phyloP scores from a whole-genome alignment of 805 yeast genomes.

The Yarrowia osloensis region DNA sequence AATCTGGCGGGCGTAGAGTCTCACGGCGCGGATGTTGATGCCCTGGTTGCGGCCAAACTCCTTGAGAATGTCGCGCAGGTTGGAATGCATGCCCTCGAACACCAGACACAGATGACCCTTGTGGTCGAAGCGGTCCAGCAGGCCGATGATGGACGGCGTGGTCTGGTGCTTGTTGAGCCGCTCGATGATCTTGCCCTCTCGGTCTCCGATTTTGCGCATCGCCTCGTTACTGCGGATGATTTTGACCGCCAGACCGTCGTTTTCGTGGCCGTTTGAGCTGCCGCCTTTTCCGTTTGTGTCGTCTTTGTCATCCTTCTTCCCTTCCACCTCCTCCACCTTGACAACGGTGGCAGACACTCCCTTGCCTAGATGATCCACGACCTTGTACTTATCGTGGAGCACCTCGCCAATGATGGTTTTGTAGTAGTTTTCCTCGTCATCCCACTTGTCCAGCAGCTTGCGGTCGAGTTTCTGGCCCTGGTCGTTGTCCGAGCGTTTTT shows the following conservation, averaged over 20 bases:
- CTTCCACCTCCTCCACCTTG: slow-evolving; percentile 32
- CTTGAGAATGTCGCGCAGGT: slow-evolving; percentile 70
- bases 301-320: background rate
- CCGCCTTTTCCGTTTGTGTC: background rate
- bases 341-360: slow-evolving; percentile 45
- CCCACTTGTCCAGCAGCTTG: slow-evolving; percentile 41
- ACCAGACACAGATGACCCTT: slow-evolving; percentile 84
- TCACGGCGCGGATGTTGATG: slow-evolving; percentile 65
- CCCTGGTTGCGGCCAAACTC: slow-evolving; percentile 87
- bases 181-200: slow-evolving; percentile 63
- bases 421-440: slow-evolving; percentile 44
- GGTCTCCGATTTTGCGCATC: slow-evolving; percentile 65
- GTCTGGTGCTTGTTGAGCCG: slow-evolving; percentile 61
- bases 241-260: slow-evolving; percentile 51
- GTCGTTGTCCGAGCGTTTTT: background rate
- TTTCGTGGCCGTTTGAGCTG: background rate
- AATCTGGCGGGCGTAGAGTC: slow-evolving; percentile 68
- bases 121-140: slow-evolving; percentile 73
- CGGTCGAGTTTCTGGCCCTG: slow-evolving; percentile 34
- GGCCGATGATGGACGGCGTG: slow-evolving; percentile 63
- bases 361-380: slow-evolving; percentile 41
- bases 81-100: slow-evolving; percentile 77
- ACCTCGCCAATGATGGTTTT: slow-evolving; percentile 42
- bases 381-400: slow-evolving; percentile 40
- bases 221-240: slow-evolving; percentile 69